Conservation (phyloP, 163 green algal species). For the Coccomyxa subellipsoidea region DNA sequence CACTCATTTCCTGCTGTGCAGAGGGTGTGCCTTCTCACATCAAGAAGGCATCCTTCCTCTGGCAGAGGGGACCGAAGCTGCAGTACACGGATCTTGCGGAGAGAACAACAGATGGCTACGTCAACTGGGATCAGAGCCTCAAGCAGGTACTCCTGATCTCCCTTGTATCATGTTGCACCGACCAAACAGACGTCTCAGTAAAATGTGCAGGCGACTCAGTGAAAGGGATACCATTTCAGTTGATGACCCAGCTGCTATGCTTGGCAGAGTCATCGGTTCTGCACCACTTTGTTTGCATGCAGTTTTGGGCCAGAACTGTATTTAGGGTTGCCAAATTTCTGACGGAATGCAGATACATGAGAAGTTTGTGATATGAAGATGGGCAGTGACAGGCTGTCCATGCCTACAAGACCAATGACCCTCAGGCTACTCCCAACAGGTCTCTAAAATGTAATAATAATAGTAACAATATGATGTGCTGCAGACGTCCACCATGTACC, state of each 20-base stretch:
- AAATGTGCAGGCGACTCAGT: background rate
- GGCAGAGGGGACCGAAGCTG: constrained; percentile 52
- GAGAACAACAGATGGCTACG: constrained; percentile 37
- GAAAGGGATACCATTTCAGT: no score
- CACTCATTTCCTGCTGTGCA: constrained; percentile 17
- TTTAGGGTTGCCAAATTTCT: no score
- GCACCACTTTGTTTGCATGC: background rate
- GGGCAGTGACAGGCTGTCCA: background rate
- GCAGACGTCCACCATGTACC: constrained; percentile 55
- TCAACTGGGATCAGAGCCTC: constrained; percentile 57
- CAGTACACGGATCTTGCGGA: constrained; percentile 51
- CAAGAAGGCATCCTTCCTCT: constrained; percentile 41
- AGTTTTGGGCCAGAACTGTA: background rate
- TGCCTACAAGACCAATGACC: background rate
- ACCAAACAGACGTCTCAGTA: background rate
- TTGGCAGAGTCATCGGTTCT: no score
- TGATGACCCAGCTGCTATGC: no score
- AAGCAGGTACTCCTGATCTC: constrained; percentile 39
- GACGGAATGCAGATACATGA: no score
- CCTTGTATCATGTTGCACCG: background rate
- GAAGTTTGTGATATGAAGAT: no score
- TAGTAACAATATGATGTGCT: background rate
- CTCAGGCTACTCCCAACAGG: background rate
- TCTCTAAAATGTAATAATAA: background rate
- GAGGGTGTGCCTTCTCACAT: constrained; percentile 46